Base-by-base conservation (phyloP, 257 asterid species). In the Primulina eburnea region DNA sequence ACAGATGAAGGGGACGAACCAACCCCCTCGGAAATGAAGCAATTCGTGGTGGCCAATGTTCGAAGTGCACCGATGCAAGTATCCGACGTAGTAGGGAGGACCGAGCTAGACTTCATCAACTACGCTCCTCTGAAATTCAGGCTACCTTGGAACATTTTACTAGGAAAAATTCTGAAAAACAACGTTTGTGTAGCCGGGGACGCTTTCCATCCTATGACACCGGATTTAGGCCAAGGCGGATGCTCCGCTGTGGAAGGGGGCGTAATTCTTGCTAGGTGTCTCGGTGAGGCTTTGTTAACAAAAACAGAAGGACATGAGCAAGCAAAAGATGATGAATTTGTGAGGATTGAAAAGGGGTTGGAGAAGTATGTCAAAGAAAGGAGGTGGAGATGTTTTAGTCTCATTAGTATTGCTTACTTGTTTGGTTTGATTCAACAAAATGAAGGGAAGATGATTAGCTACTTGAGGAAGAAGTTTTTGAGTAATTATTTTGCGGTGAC, bases 171-270 rank as follows among this genome's bases (percentile, higher is more conserved):
- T 20, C 78, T 69, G 16, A 81, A 71, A 50, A 75, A 72, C 76
- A 85, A 83, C n/a, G 77, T 86, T 20, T 80, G 90, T 63, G 91
- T 88, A 3, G 90, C 71, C 0, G 97, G 95, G 7, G 93, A 88
- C 57, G 97, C 97, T 18, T 78, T 88, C 72, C 97, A 90, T 78
- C 97, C 97, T 11, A 84, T 90, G 97, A 88, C 95, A 29, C 90
- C 95, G 7, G 97, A 90, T 56, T 14, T 88, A 43, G 95, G 91
- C 6, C 97, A 90, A 72, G 97, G 97, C 61, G 97, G 93, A 9
- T 88, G 91, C 55, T 90, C 93, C 6, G 83, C 95, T 0, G 55
- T 90, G n/a, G 97, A 88, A 73, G 95, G 86, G 50, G 71, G 88
- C 21, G 58, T 88, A 0, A 77, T 90, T 74, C 90, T 90, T 20